phyloP scores from a whole-genome alignment of 73 alveolate species.

The Paraurostyla sp. region DNA sequence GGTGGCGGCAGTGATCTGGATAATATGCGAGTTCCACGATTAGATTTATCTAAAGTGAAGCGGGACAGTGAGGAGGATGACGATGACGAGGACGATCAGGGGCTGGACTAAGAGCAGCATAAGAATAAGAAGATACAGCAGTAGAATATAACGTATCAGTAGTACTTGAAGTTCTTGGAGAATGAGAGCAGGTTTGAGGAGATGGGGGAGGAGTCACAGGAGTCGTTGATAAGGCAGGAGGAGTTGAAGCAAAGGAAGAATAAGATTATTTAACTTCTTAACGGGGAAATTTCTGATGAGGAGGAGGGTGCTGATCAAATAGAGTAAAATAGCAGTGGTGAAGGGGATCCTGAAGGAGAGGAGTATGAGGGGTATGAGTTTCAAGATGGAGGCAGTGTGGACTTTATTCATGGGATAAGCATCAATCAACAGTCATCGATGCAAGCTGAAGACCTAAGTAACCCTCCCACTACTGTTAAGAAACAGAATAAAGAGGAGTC shows the following conservation, averaged over 20 bases:
- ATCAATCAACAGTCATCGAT: no score
- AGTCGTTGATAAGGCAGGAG: conserved; percentile 39
- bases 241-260: conserved; percentile 39
- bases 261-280: conserved; percentile 25
- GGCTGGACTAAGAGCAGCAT: neutral
- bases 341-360: neutral
- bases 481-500: no score
- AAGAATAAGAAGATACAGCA: neutral
- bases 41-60: conserved; percentile 34
- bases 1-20: neutral
- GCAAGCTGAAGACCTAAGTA: neutral
- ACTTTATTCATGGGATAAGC: neutral
- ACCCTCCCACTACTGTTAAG: conserved; percentile 27
- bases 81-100: conserved; percentile 12
- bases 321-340: conserved; percentile 10
- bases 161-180: conserved; percentile 27
- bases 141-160: conserved; percentile 9
- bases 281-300: conserved; percentile 54
- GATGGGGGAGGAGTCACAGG: conserved; percentile 32
- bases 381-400: neutral
- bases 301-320: conserved; percentile 35
- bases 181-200: conserved; percentile 36
- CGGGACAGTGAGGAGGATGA: conserved; percentile 30
- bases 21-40: conserved; percentile 6
- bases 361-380: neutral